Base-by-base conservation (phyloP, 257 asterid genomes). In the Gentiana macrophylla region DNA sequence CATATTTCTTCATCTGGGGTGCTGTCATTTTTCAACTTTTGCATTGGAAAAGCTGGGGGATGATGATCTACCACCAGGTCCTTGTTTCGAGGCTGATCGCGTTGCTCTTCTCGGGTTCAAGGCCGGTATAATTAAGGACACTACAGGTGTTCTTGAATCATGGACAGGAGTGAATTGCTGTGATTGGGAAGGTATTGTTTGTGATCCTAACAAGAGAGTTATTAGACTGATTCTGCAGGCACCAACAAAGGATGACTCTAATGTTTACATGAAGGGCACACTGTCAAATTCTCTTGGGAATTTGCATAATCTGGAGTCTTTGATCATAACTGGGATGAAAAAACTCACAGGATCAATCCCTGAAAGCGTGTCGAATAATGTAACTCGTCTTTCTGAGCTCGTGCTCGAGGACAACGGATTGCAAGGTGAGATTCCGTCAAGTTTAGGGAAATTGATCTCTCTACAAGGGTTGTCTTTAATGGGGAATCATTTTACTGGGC, bases 141-240 rank as follows among this genome's bases (percentile, higher is more conserved):
- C 94, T 24, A 87, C 98, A 12, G 82, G 79, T 2, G 24, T 77
- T 13, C 64, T 91, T 49, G 70, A 87, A n/a, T 67, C 98, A 7
- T 91, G 98, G 98, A 62, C 54, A 3, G 80, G 92, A n/a, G 51
- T 24, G 34, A 83, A 87, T 54, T 87, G 96, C 73, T 91, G 97
- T 61, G 95, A 87, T 2, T 91, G 98, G 98, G 96, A 84, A 57
- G 98, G 98, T 4, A 77, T 91, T n/a, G 88, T 77, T 52, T 91
- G 98, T 73, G 70, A 79, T 60, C 75, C 52, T 3, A 66, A 71
- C 8, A 94, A 96, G 1, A 64, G 90, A 12, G 95, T 91, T 5
- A 81, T 32, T 43, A 69, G 80, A 37, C 53, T 91, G 75, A 56
- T 74, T 0, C 70, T 91, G 61, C 93, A 91, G 71, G 67, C 75